Base-by-base conservation (phyloP, 257 asterid genomes). In the Ilex aquifolium region DNA sequence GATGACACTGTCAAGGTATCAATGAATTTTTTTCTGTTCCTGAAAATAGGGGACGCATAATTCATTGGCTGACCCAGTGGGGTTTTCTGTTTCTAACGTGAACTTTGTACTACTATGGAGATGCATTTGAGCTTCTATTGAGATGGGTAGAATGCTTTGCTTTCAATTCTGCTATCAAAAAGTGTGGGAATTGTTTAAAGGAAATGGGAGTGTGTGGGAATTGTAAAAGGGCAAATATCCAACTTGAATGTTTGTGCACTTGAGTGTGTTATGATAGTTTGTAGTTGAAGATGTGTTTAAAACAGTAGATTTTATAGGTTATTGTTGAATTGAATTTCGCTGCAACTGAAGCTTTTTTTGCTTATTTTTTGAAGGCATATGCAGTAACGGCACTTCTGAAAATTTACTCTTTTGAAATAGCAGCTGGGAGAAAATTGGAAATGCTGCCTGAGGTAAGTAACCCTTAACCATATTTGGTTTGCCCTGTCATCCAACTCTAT, bases 1-100 rank as follows among this genome's bases (percentile, higher is more conserved):
- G 96, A 93, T 90, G 96, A 90, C 73, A 72, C 80, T 31, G 97
- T 93, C 75, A 90, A 84, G 86, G 99, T 90, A 74, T 62, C 79
- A 44, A 39, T 32, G 44, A 31, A 68, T 54, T 10, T 31, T 59
- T 49, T 56, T 9, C 65, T 21, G 10, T 50, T 39, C n/a, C 42
- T 11, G 5, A 36, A 30, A 44, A 13, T 64, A 31, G 31, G 64
- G 29, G 17, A 49, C 14, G 54, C 10, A 12, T 2, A 49, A 49
- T 6, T 49, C n/a, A 3, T 8, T 53, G 11, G 27, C 30, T 42
- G 67, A 16, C 46, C 48, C 58, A 36, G 30, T 46, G 66, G 16
- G n/a, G 16, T 59, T 60, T 14, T 14, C 29, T 53, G 27, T 14
- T 53, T 15, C 13, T 44, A 44, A 7, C 11, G 1, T 44, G 9